Evolutionary conservation across 1,139 yeast genomes (phyloP).

Genomic region (Zygosaccharomyces sapae): DNA sequence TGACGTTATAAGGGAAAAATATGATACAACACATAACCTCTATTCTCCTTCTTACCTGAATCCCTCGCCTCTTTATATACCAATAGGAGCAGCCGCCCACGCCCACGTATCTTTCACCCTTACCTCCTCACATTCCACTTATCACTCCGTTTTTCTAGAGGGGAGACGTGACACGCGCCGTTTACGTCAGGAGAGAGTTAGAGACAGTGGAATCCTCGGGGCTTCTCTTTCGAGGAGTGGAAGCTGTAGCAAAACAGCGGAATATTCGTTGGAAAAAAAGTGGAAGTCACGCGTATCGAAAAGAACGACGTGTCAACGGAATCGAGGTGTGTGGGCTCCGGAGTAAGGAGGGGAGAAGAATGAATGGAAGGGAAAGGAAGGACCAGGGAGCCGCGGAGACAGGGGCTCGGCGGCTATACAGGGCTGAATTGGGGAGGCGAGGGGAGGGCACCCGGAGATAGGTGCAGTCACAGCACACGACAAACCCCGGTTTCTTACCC

Average conservation of each 20-base stretch:
- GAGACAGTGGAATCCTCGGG: neutral
- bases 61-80: neutral
- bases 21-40: neutral
- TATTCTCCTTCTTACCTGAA: neutral
- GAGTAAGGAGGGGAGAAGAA: neutral
- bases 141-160: neutral
- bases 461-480: no score
- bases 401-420: neutral
- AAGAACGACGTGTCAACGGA: neutral
- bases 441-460: no score
- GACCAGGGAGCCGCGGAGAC: neutral
- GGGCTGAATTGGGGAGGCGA: no score
- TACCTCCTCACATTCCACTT: neutral
- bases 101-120: neutral
- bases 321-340: neutral
- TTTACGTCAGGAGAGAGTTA: neutral
- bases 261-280: neutral
- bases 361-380: neutral
- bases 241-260: neutral
- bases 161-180: neutral
- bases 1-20: neutral
- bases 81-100: conserved; percentile 1
- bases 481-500: no score
- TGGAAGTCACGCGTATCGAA: neutral
- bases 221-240: neutral